Percentiles rank a stretch among this genome's conserved stretches.
phyloP scores from a whole-genome alignment of 495 filamentous ascomycete species.

The Pyronema omphalodes region DNA sequence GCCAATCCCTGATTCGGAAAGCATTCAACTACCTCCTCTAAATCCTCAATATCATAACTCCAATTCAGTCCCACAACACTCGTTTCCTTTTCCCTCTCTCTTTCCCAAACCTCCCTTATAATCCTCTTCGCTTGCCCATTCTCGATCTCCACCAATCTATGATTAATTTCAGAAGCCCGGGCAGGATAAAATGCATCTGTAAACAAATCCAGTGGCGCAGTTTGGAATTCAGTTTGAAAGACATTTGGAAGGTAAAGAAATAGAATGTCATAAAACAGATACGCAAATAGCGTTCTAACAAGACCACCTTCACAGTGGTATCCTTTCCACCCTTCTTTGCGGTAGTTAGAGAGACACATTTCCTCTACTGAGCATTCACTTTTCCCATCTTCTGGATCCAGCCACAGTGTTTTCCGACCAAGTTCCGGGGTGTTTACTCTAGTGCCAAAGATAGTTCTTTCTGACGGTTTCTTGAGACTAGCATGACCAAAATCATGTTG shows the following conservation, averaged over 20 bases:
- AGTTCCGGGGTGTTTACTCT: slow-evolving; percentile 32
- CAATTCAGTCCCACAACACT: slow-evolving; percentile 84
- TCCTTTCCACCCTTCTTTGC: slow-evolving; percentile 72
- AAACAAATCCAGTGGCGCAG: slow-evolving; percentile 78
- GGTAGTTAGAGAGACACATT: slow-evolving; percentile 82
- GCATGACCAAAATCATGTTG: slow-evolving; percentile 91
- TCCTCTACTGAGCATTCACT: slow-evolving; percentile 61
- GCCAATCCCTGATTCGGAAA: slow-evolving; percentile 66
- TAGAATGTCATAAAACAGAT: slow-evolving; percentile 82
- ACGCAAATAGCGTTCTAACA: slow-evolving; percentile 73
- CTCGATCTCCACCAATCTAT: slow-evolving; percentile 62
- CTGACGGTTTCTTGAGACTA: slow-evolving; percentile 50
- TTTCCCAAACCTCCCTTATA: slow-evolving; percentile 44
- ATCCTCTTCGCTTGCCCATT: slow-evolving; percentile 55
- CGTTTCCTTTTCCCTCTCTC: slow-evolving; percentile 47
- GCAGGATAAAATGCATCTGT: slow-evolving; percentile 85
- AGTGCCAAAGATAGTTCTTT: slow-evolving; percentile 56
- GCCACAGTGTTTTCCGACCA: slow-evolving; percentile 70
- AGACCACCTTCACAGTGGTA: slow-evolving; percentile 87
- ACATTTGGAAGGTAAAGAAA: slow-evolving; percentile 92
- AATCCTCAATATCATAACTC: slow-evolving; percentile 63
- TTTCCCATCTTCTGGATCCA: slow-evolving; percentile 47
- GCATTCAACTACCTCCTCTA: slow-evolving; percentile 62
- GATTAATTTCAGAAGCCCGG: slow-evolving; percentile 74
- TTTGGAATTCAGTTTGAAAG: slow-evolving; percentile 89